Conservation (phyloP, 257 asterid genomes). For the Plantago ovata region DNA sequence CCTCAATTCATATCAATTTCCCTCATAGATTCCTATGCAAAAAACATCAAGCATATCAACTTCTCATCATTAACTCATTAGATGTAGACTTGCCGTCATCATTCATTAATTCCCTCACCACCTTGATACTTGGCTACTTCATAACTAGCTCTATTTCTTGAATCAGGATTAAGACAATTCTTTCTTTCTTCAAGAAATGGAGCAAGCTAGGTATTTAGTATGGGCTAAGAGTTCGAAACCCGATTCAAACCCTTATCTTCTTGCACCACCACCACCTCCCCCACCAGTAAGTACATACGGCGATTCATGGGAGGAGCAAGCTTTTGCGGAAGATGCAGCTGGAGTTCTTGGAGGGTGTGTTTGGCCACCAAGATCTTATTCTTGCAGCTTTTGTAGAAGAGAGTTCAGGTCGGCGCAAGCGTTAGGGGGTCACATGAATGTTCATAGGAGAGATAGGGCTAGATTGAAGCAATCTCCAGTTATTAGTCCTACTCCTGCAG, state of each 20-base stretch:
- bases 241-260: slow-evolving; percentile 21
- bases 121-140: slow-evolving; percentile 8
- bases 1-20: too few relatives aligned
- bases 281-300: slow-evolving; percentile 26
- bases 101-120: slow-evolving; percentile 11
- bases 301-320: slow-evolving; percentile 94
- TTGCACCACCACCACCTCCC: slow-evolving; percentile 12
- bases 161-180: slow-evolving; percentile 8
- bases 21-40: slow-evolving; percentile 25
- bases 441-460: slow-evolving; percentile 90
- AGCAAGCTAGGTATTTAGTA: slow-evolving; percentile 65
- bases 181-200: slow-evolving; percentile 35
- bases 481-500: slow-evolving; percentile 13
- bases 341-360: slow-evolving; percentile 70
- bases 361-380: slow-evolving; percentile 96
- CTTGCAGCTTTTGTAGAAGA: slow-evolving; percentile 81
- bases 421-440: slow-evolving; percentile 94
- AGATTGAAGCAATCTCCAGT: slow-evolving; percentile 61
- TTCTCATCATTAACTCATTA: slow-evolving; percentile 23
- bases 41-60: slow-evolving; percentile 6
- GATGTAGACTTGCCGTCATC: slow-evolving; percentile 29
- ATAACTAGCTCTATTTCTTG: not conserved
- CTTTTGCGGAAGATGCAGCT: slow-evolving; percentile 89
- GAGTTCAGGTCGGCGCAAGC: slow-evolving; percentile 98
- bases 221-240: slow-evolving; percentile 53